These are phyloP conservation scores for Wickerhamiella allomyrinae DNA, from an alignment of 805 yeast species.

Conservation along the genomic window DNA sequence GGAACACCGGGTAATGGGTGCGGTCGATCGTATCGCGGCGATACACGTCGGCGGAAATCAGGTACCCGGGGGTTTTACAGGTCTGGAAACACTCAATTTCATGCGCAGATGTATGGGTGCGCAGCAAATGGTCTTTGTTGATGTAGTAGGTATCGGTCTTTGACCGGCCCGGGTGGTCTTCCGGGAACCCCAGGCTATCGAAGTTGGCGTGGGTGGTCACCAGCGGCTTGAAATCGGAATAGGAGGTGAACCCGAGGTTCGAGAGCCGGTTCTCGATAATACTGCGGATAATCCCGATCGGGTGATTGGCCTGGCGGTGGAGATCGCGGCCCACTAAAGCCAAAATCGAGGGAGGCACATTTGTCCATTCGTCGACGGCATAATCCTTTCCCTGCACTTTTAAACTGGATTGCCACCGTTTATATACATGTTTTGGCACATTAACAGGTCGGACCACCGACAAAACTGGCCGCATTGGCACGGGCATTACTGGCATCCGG, in stretches of 20 bases:
- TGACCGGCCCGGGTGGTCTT: conserved; percentile 86
- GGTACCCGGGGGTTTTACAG: conserved; percentile 65
- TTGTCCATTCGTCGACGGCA: conserved; percentile 65
- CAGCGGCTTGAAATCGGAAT: conserved; percentile 67
- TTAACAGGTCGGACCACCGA: neutral
- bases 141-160: conserved; percentile 87
- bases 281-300: conserved; percentile 70
- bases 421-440: too few species aligned
- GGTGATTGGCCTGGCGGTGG: conserved; percentile 65
- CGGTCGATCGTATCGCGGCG: conserved; percentile 90
- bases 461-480: neutral
- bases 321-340: conserved; percentile 56
- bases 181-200: conserved; percentile 82
- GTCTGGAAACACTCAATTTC: conserved; percentile 70
- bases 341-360: conserved; percentile 62
- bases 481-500: neutral
- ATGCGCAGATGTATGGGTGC: conserved; percentile 97
- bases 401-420: neutral
- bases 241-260: conserved; percentile 53
- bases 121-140: conserved; percentile 51
- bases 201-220: conserved; percentile 77
- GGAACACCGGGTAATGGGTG: conserved; percentile 94
- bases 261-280: conserved; percentile 57
- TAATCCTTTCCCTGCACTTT: conserved; percentile 37
- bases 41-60: conserved; percentile 91